A percentile compares a stretch with the other conserved stretches of the same genome.
Conservation (phyloP, 805 yeast genomes). For the Starmera caribaea region DNA sequence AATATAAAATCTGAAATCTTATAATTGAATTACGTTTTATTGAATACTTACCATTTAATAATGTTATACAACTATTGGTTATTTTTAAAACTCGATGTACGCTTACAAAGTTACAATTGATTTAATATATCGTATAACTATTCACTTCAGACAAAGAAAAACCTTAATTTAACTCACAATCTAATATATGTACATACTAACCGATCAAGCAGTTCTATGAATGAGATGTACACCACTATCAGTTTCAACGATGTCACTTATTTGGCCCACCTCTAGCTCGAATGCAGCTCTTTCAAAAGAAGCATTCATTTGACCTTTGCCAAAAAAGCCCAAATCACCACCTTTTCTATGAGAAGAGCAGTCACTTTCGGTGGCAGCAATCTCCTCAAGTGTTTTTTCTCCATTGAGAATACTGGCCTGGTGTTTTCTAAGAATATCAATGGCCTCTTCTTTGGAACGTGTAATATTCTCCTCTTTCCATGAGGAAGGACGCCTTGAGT, state of each 20-base stretch:
- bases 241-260: slow-evolving; percentile 75
- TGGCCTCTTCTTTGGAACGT: slow-evolving; percentile 75
- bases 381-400: slow-evolving; percentile 51
- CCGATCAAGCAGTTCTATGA: slow-evolving; percentile 73
- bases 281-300: slow-evolving; percentile 85
- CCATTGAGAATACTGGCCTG: slow-evolving; percentile 55
- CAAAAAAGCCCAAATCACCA: slow-evolving; percentile 89
- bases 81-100: no score
- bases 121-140: no score
- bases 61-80: no score
- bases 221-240: slow-evolving; percentile 88
- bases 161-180: no score
- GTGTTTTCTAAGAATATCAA: slow-evolving; percentile 46
- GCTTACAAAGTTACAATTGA: no score
- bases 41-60: no score
- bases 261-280: slow-evolving; percentile 70
- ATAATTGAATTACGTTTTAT: no score
- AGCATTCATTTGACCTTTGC: slow-evolving; percentile 92
- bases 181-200: no score
- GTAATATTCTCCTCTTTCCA: slow-evolving; percentile 80
- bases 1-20: no score
- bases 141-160: no score
- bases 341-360: slow-evolving; percentile 79
- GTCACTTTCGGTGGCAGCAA: slow-evolving; percentile 81
- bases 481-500: slow-evolving; percentile 82